Percentiles rank a stretch among this genome's conserved stretches.
phyloP scores from a whole-genome alignment of 2,329 filamentous ascomycete species.

The Colletotrichum echinochloae region DNA sequence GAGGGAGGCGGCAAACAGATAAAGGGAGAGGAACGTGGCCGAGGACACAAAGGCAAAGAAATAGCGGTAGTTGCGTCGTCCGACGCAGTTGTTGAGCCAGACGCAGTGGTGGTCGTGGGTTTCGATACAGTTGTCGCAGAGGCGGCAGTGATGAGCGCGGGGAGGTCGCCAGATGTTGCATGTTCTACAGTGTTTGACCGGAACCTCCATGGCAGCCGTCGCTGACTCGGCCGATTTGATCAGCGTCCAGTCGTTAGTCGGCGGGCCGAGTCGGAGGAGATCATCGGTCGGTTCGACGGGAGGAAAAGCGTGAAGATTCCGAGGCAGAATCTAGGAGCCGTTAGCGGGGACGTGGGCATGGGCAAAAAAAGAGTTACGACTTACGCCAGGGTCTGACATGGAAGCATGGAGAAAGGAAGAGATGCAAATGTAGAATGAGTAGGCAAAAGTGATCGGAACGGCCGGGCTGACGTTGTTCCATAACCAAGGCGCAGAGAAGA shows the following conservation, averaged over 20 bases:
- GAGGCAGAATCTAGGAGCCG: constrained; percentile 79
- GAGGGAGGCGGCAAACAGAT: constrained; percentile 82
- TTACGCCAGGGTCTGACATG: constrained; percentile 89
- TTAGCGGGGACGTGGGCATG: constrained; percentile 3
- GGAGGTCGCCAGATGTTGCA: constrained; percentile 98
- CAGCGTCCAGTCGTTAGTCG: constrained; percentile 93
- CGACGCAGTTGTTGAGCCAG: constrained; percentile 98
- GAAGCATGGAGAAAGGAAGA: constrained; percentile 97
- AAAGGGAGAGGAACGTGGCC: constrained; percentile 80
- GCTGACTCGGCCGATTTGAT: constrained; percentile 82
- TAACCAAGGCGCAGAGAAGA: constrained; percentile 84
- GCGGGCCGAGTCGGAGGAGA: constrained; percentile 82
- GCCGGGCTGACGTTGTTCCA: constrained; percentile 90
- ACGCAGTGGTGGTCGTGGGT: constrained; percentile 98
- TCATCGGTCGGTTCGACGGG: constrained; percentile 80
- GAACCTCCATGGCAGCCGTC: constrained; percentile 94
- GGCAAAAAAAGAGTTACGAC: constrained; percentile 51
- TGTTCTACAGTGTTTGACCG: constrained; percentile 97
- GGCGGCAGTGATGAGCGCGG: constrained; percentile 93
- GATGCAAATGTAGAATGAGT: constrained; percentile 89
- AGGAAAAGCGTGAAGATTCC: constrained; percentile 92
- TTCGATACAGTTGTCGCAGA: constrained; percentile 97
- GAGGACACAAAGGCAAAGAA: constrained; percentile 93
- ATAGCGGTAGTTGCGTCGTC: constrained; percentile 96
- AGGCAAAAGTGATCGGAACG: constrained; percentile 89